A percentile compares a stretch with the other conserved stretches of the same genome.
These are phyloP conservation scores for Carex littledalei DNA, from an alignment of 176 grass and related monocot genomes.

Conservation along the genomic window DNA sequence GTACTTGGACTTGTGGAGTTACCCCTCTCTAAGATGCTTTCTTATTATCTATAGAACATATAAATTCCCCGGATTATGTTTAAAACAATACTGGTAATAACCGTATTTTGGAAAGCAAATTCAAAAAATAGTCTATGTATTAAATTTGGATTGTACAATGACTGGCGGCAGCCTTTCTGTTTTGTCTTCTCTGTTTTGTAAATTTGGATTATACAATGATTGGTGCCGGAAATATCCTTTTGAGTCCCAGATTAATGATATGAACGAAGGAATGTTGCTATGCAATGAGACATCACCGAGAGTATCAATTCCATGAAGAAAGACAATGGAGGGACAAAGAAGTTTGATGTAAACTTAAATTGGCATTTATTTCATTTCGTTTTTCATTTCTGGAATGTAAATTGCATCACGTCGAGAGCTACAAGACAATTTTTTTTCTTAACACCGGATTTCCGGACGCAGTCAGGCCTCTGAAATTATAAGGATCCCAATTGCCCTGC, in stretches of 20 bases:
- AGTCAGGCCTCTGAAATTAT: no score
- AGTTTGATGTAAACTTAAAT: background rate
- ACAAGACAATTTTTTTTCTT: background rate
- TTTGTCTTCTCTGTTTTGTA: background rate
- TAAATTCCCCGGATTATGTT: background rate
- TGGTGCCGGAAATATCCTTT: background rate
- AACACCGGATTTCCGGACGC: no score
- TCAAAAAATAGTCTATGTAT: background rate
- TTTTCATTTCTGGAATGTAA: background rate
- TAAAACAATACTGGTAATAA: background rate
- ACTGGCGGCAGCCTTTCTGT: background rate
- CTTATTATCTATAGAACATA: background rate
- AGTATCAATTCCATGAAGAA: background rate
- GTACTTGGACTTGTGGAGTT: background rate
- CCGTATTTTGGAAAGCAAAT: background rate
- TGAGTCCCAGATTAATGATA: background rate
- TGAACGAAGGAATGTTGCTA: background rate
- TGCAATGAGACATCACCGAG: background rate
- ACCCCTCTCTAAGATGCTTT: background rate
- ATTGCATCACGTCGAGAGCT: background rate
- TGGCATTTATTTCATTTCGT: background rate
- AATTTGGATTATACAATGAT: background rate
- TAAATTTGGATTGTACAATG: background rate
- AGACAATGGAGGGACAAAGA: background rate
- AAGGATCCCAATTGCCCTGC: background rate